phyloP scores from a whole-genome alignment of 805 yeast genomes.

The Pichia insulana region DNA sequence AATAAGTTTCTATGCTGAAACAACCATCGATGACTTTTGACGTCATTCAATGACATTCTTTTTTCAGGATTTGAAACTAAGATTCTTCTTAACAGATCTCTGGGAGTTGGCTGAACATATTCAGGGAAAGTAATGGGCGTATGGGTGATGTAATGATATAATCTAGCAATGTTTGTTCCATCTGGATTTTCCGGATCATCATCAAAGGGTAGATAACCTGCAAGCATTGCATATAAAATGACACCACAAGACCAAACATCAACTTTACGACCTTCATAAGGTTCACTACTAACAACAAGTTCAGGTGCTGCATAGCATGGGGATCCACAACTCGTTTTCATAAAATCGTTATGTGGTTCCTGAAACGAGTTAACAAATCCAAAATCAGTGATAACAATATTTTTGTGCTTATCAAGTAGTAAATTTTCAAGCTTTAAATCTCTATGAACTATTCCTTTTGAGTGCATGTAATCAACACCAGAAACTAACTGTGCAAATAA shows the following conservation, averaged over 20 bases:
- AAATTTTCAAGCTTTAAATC: conserved; percentile 71
- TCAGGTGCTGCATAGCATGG: conserved; percentile 99
- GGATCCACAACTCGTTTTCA: conserved; percentile 94
- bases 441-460: conserved; percentile 71
- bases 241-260: conserved; percentile 98
- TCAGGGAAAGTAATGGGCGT: conserved; percentile 95
- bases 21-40: conserved; percentile 82
- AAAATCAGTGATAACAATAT: conserved; percentile 81
- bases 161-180: conserved; percentile 84
- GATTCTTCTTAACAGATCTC: conserved; percentile 81
- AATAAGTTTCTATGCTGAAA: conserved; percentile 75
- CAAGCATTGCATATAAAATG: conserved; percentile 89
- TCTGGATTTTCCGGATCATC: conserved; percentile 96
- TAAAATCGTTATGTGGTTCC: conserved; percentile 50
- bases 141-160: conserved; percentile 84
- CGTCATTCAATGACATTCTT: conserved; percentile 59
- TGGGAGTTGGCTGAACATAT: conserved; percentile 79
- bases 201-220: conserved; percentile 95
- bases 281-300: conserved; percentile 74
- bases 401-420: conserved; percentile 75
- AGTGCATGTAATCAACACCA: conserved; percentile 86
- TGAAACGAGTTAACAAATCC: conserved; percentile 89
- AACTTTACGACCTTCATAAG: conserved; percentile 87
- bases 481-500: conserved; percentile 88
- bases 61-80: conserved; percentile 77